A percentile compares a stretch with the other conserved stretches of the same genome.
phyloP scores from a whole-genome alignment of 1,284 basidiomycete species.

The Mycena sp. region DNA sequence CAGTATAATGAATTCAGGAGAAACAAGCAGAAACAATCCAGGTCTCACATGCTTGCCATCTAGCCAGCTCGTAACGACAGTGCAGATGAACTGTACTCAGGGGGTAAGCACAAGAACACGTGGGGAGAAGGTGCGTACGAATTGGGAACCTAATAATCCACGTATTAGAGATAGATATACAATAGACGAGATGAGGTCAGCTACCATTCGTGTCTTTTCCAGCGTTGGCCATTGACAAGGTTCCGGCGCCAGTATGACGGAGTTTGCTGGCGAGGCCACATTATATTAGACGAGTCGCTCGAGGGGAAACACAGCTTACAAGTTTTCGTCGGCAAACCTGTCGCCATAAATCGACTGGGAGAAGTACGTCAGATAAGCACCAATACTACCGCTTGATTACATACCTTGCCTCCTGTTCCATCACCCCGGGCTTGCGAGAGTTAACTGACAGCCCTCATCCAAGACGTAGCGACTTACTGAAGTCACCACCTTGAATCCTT shows the following conservation, averaged over 20 bases:
- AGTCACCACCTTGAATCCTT: constrained; percentile 96
- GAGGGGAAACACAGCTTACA: constrained; percentile 59
- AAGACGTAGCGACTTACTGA: constrained; percentile 57
- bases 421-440: constrained; percentile 77
- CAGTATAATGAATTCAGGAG: constrained; percentile 2
- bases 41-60: constrained; percentile 75
- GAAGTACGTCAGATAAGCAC: not conserved
- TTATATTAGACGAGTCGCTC: not conserved
- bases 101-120: constrained; percentile 17
- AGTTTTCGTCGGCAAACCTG: constrained; percentile 97
- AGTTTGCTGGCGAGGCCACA: constrained; percentile 71
- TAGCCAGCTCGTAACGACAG: constrained; percentile 80
- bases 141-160: constrained; percentile 76
- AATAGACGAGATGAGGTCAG: constrained; percentile 24
- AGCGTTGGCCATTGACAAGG: constrained; percentile 95
- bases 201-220: constrained; percentile 86
- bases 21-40: constrained; percentile 11
- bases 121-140: constrained; percentile 56
- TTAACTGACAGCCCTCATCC: not conserved
- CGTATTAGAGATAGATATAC: constrained; percentile 4
- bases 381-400: not conserved
- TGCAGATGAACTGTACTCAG: constrained; percentile 78
- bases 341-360: constrained; percentile 94
- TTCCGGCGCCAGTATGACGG: constrained; percentile 86
- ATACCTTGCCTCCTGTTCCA: constrained; percentile 91